Conservation (phyloP, 305 asterid species). For the Fraxinus velutina region DNA sequence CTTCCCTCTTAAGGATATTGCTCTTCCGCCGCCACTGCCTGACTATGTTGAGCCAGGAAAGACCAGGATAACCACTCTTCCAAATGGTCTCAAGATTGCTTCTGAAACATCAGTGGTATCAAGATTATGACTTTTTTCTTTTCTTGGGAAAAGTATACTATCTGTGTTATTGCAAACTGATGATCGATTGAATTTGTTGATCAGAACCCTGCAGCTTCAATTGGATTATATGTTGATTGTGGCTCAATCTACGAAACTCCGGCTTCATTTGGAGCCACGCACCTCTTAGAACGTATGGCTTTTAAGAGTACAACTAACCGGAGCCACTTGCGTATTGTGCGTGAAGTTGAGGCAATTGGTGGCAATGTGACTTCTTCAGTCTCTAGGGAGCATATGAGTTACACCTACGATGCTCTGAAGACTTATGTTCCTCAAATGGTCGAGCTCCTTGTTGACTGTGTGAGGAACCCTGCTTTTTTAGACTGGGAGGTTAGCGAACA, state of each 20-base stretch:
- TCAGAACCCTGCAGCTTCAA: conserved; percentile 80
- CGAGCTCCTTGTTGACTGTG: conserved; percentile 79
- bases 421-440: conserved; percentile 88
- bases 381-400: conserved; percentile 85
- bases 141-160: neutral
- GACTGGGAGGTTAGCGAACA: conserved; percentile 98
- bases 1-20: conserved; percentile 67
- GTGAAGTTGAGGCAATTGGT: conserved; percentile 97
- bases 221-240: conserved; percentile 79
- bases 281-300: conserved; percentile 92
- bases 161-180: conserved; percentile 3
- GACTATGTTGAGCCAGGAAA: conserved; percentile 74
- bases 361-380: conserved; percentile 73
- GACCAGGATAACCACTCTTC: conserved; percentile 70
- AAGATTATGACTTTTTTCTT: conserved; percentile 10
- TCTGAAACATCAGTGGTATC: conserved; percentile 78
- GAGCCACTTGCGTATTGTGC: conserved; percentile 77
- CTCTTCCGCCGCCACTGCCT: conserved; percentile 64
- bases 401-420: conserved; percentile 77
- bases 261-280: conserved; percentile 70
- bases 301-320: conserved; percentile 78
- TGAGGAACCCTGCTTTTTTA: conserved; percentile 83
- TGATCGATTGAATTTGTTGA: conserved; percentile 25
- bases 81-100: conserved; percentile 75
- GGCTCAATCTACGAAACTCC: conserved; percentile 87